Evolutionary conservation across 129 eudicot genomes (phyloP).

Genomic region (Ambrosia artemisiifolia): DNA sequence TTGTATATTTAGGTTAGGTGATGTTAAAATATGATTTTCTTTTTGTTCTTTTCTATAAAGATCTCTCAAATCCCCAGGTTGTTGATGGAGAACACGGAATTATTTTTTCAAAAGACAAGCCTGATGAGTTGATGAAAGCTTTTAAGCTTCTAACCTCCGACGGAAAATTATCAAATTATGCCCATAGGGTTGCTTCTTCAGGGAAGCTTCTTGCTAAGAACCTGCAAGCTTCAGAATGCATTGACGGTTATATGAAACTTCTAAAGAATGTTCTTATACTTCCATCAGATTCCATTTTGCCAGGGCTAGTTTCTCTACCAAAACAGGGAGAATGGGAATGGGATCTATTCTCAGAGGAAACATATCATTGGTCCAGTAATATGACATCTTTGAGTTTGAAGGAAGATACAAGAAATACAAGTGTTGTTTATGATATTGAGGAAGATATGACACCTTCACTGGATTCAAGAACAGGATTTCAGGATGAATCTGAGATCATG

Average conservation of each 20-base stretch:
- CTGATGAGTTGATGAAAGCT: conserved; percentile 61
- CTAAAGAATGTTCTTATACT: conserved; percentile 63
- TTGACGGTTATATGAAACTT: conserved; percentile 59
- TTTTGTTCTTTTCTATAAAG: conserved; percentile 5
- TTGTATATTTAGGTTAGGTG: conserved; percentile 15
- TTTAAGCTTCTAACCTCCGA: conserved; percentile 60
- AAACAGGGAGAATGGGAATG: conserved; percentile 73
- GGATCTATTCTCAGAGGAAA: conserved; percentile 50
- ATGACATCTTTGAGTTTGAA: conserved; percentile 22
- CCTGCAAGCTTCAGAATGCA: conserved; percentile 86
- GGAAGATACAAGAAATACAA: conserved; percentile 27
- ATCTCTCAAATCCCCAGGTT: conserved; percentile 49
- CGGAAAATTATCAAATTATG: conserved; percentile 63
- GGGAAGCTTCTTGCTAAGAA: conserved; percentile 85
- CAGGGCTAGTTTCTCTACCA: conserved; percentile 54
- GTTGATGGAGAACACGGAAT: conserved; percentile 86
- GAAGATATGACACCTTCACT: conserved; percentile 39
- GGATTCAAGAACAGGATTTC: conserved; percentile 30
- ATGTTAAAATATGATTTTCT: conserved; percentile 5
- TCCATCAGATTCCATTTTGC: conserved; percentile 74
- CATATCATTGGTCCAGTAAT: conserved; percentile 38
- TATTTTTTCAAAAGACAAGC: conserved; percentile 62
- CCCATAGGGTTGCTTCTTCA: conserved; percentile 58
- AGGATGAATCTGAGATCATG: conserved; percentile 32
- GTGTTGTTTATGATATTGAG: conserved; percentile 67